These are phyloP conservation scores for Cladorrhinum sp. DNA, from an alignment of 2,329 filamentous ascomycete genomes.

Conservation along the genomic window DNA sequence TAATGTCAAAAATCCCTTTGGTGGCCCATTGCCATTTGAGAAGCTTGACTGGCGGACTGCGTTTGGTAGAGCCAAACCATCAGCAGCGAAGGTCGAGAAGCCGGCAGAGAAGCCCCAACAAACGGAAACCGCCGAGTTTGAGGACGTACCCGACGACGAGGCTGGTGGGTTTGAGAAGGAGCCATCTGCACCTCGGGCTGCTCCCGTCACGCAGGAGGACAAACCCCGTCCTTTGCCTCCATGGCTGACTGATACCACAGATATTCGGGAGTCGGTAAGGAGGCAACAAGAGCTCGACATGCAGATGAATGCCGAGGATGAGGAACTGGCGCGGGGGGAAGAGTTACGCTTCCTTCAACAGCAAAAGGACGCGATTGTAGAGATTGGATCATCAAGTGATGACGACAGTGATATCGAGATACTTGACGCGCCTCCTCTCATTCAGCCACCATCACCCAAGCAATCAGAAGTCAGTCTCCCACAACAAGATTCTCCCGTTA, in stretches of 20 bases:
- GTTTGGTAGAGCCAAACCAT: conserved; percentile 42
- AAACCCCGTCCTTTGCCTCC: conserved; percentile 65
- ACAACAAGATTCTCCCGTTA: not conserved
- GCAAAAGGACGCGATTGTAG: conserved; percentile 51
- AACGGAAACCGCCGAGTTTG: conserved; percentile 25
- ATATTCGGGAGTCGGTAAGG: conserved; percentile 62
- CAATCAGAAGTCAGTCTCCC: conserved; percentile 15
- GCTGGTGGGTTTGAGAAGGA: conserved; percentile 66
- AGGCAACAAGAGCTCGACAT: conserved; percentile 55
- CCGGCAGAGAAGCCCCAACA: not conserved
- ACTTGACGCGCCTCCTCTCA: conserved; percentile 45
- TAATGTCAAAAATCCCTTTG: conserved; percentile 62
- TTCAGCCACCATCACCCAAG: conserved; percentile 21
- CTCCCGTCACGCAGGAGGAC: conserved; percentile 37
- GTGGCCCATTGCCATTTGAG: conserved; percentile 86
- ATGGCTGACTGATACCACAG: conserved; percentile 65
- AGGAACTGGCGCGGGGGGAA: conserved; percentile 55
- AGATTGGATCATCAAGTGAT: conserved; percentile 61
- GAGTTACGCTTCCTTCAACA: conserved; percentile 44
- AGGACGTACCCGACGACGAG: conserved; percentile 43
- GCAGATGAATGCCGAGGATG: conserved; percentile 63
- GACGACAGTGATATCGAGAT: conserved; percentile 57
- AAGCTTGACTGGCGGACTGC: conserved; percentile 70
- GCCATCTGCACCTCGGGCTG: conserved; percentile 25
- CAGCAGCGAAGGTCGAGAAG: not conserved